These are phyloP conservation scores for Periglandula ipomoeae DNA, from an alignment of 2,329 filamentous ascomycete genomes.

Conservation along the genomic window DNA sequence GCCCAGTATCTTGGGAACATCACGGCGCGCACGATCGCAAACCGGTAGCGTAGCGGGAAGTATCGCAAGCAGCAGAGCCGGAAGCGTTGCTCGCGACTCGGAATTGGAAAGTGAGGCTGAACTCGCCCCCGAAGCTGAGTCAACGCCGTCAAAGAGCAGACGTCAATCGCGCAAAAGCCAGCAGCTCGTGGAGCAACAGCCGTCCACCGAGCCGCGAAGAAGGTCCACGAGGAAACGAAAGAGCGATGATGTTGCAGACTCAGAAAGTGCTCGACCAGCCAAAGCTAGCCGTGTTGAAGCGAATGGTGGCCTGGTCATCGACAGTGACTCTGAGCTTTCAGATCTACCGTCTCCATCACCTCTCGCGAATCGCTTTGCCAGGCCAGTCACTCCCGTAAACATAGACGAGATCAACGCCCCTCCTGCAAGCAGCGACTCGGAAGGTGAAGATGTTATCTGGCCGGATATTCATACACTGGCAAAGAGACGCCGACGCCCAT, in stretches of 20 bases:
- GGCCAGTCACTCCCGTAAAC: slow-evolving; percentile 34
- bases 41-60: slow-evolving; percentile 11
- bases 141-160: slow-evolving; percentile 49
- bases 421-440: slow-evolving; percentile 44
- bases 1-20: slow-evolving; percentile 51
- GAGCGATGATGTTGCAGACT: slow-evolving; percentile 34
- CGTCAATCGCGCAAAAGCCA: slow-evolving; percentile 27
- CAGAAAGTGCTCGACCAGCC: slow-evolving; percentile 27
- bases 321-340: slow-evolving; percentile 30
- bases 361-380: slow-evolving; percentile 17
- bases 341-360: slow-evolving; percentile 28
- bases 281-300: slow-evolving; percentile 23
- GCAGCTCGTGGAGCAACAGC: slow-evolving; percentile 13
- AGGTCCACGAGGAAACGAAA: slow-evolving; percentile 46
- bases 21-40: slow-evolving; percentile 32
- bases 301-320: slow-evolving; percentile 15
- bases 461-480: slow-evolving; percentile 43
- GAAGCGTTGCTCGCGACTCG: slow-evolving; percentile 20
- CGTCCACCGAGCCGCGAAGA: slow-evolving; percentile 10
- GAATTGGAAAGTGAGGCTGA: slow-evolving; percentile 34
- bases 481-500: slow-evolving; percentile 33
- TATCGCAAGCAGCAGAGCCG: slow-evolving; percentile 9
- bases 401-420: slow-evolving; percentile 44
- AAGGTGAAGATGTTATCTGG: slow-evolving; percentile 36
- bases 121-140: slow-evolving; percentile 57